Base-by-base conservation (phyloP, 164 flowering plant genomes). In the Aristolochia californica region DNA sequence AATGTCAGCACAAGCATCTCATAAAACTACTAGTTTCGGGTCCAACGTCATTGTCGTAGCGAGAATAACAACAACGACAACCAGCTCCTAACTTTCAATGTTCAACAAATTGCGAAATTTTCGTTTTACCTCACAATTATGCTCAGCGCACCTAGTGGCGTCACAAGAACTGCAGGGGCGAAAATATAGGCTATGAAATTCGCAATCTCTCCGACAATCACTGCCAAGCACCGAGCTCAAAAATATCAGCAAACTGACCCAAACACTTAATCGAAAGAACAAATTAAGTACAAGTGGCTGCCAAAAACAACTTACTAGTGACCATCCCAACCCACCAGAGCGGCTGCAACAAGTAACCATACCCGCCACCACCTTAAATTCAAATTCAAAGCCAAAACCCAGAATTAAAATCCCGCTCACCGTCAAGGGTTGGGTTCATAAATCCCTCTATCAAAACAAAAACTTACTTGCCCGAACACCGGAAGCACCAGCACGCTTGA, bases 241-340 rank as follows among this genome's bases (percentile, higher is more conserved):
- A n/a, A n/a, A 18, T n/a, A 58, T 59, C 22, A 56, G 21, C 23
- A 53, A 47, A 48, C 44, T 13, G 24, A 15, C 20, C 15, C 13
- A 50, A 48, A 7, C 16, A 56, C 16, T n/a, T 2, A 4, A 56
- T 20, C 40, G 1, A 12, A 20, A 56, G 23, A n/a, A 40, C 13
- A n/a, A 40, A 43, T 13, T 17, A n/a, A 60, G 53, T 16, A 53
- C 25, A 14, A 38, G 50, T 0, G 9, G 13, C 21, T 38, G 16
- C 30, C 13, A 59, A 52, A 25, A 66, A 16, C 11, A 40, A 77
- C 98, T 83, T 77, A 91, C 98, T 88, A 23, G 90, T 81, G 0
- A 81, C 55, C 98, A 91, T 91, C 63, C 98, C 98, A 8, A 79
- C 60, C 98, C 98, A 91, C 98, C 98, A 91, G n/a, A 91, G 85